Conservation (phyloP, 768 basidiomycete species). For the Floccularia luteovirens region DNA sequence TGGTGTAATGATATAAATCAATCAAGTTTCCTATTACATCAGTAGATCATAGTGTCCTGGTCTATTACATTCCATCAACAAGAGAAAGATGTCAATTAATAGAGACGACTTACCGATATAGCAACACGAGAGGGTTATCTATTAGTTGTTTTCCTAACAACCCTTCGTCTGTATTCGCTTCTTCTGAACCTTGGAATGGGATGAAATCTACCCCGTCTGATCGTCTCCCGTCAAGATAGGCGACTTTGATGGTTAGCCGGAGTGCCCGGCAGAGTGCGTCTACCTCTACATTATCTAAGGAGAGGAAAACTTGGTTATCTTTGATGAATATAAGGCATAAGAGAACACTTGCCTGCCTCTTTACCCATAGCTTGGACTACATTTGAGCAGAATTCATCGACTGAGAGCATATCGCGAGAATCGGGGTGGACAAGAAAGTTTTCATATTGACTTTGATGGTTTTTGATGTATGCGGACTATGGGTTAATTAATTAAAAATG, state of each 20-base stretch:
- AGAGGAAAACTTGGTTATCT: neutral
- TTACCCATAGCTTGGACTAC: conserved; percentile 74
- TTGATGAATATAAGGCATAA: neutral
- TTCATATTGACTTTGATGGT: conserved; percentile 50
- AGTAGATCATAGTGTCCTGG: conserved; percentile 3
- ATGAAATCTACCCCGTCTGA: conserved; percentile 2
- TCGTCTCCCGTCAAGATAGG: conserved; percentile 2
- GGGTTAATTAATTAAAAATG: neutral
- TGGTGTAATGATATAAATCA: too few species aligned
- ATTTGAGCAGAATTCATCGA: conserved; percentile 63
- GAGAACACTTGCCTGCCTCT: conserved; percentile 70
- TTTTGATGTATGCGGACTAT: conserved; percentile 68
- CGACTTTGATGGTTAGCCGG: conserved; percentile 59
- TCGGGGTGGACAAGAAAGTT: conserved; percentile 78
- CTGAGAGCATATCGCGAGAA: conserved; percentile 44
- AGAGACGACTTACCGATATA: conserved; percentile 4
- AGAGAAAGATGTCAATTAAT: neutral
- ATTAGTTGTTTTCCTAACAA: too few species aligned
- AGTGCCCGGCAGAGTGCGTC: conserved; percentile 67
- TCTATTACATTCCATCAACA: neutral
- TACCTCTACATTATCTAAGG: conserved; percentile 77
- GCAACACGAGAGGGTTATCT: conserved; percentile 2
- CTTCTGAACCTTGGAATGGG: neutral
- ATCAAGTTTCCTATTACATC: too few species aligned
- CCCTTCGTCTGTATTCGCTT: too few species aligned